Evolutionary conservation across 139 green algal genomes (phyloP).

Genomic region (Coccomyxa sp.): DNA sequence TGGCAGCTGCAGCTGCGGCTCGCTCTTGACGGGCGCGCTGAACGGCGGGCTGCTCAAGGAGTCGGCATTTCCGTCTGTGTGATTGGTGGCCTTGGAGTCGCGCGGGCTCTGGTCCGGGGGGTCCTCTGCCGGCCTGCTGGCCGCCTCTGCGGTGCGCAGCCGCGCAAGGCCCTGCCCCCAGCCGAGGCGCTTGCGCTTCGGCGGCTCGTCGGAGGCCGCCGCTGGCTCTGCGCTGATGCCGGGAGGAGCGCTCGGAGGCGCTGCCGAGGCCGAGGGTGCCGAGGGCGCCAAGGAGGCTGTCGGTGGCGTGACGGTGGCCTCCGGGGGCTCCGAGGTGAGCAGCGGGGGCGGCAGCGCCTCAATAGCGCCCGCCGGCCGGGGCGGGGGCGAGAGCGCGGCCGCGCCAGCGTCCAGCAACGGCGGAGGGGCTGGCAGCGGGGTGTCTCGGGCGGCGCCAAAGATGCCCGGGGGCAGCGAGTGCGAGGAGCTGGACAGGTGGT

Average conservation of each 20-base stretch:
- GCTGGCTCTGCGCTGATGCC: neutral
- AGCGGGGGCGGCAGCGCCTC: neutral
- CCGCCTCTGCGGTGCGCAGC: neutral
- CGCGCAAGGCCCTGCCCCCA: constrained; percentile 28
- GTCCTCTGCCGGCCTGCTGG: neutral
- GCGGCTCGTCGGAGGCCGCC: neutral
- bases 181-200: constrained; percentile 21
- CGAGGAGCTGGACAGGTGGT: neutral
- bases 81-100: neutral
- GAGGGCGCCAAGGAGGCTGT: too few species aligned
- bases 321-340: neutral
- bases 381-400: neutral
- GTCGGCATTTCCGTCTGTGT: neutral
- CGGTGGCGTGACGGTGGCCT: too few species aligned
- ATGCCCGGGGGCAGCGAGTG: neutral
- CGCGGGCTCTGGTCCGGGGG: neutral
- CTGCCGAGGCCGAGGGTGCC: neutral
- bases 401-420: neutral
- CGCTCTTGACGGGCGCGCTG: neutral
- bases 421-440: neutral
- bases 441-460: neutral
- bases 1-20: neutral
- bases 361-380: neutral
- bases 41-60: neutral
- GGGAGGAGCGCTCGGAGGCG: too few species aligned